Base-by-base conservation (phyloP, 768 basidiomycete species). In the Calocera cornea region DNA sequence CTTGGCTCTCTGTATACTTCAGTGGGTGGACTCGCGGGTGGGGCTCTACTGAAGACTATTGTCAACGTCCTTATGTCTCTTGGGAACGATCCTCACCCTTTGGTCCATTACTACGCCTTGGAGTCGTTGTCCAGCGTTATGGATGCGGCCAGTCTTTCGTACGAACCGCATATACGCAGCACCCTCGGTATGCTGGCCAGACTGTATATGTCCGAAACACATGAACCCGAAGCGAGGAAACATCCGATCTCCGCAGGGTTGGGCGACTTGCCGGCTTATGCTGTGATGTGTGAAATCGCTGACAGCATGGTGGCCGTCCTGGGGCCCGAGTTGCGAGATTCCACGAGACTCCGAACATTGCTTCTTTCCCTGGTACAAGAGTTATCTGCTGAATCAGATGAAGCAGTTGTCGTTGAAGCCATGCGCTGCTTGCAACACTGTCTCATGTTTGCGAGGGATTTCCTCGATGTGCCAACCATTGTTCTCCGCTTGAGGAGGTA, bases 381-480 rank as follows among this genome's bases (percentile, higher is more conserved):
- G 71, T 92, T 97, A 73, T 86, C 86, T 1, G 77, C 84, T 41
- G 95, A 97, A 72, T 84, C 86, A 1, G 92, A 97, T 70, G 92
- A 95, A 73, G 87, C 87, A 0, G 87, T 94, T 66, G 82, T 87
- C 40, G 90, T 98, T 1, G 93, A 97, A 75, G 94, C 94, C 1
- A 95, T 97, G 76, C 91, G 89, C 76, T 95, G 94, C 76, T 87
- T 93, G 12, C 95, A 98, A 72, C 95, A 98, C 74, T 88, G 97
- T 80, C 83, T 98, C 41, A 95, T 99, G 86, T 98, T 98, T 71
- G 88, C 91, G 0, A 88, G 93, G 0, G 86, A 90, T 69, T 83
- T 91, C 65, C 86, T 92, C 67, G 82, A 93, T 68, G 84, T 94
- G 14, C 89, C 92, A 0, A 84, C 86, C 40, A 81, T 95, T 8